Evolutionary conservation across 345 rosid species (phyloP), one percentile per base, ranked within the genome.

Genomic region (Cardamine chenopodiifolia): DNA sequence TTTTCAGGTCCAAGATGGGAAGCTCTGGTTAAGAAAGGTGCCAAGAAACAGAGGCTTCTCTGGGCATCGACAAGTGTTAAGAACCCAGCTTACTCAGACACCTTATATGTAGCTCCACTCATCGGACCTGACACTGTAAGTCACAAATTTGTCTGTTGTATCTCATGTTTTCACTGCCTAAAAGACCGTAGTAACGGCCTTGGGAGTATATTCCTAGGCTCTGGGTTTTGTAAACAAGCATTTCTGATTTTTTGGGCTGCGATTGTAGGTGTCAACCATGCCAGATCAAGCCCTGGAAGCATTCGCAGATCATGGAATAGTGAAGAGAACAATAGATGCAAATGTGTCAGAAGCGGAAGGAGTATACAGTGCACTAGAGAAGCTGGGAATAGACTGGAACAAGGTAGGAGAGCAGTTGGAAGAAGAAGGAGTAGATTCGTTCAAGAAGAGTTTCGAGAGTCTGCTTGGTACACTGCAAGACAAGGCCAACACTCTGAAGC

Each of bases 1-100:
- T 95, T 92, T 82, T 95, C 97, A 22, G 97, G 99, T 39, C 97
- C 97, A 58, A 89, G 99, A 80, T 92, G 97, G 99, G 97, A 92
- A 72, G 96, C 97, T 79, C 64, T 95, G 32, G 90, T 85, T 77
- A 89, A 92, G 82, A 95, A 95, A 66, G 99, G 97, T 59, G 99
- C 99, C 53, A 95, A 95, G 93, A 95, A 90, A 80, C 99, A 95
- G 82, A 87, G 97, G 58, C 78, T 95, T 62, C 83, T 95, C 28
- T 94, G 97, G 96, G 98, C 98, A 47, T 94, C 98, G 18, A 94
- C 98, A 56, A 91, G 97, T 49, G 98, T 94, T 6, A 95, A 95
- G 88, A 95, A 95, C 64, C 99, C 97, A 52, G 93, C 99, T 71
- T 95, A 95, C 80, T 80, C 91, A 0, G 98, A 94, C 79, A 90